A percentile compares a stretch with the other conserved stretches of the same genome.
phyloP scores from a whole-genome alignment of 352 stramenopile species.

The Globisporangium orthogonon region DNA sequence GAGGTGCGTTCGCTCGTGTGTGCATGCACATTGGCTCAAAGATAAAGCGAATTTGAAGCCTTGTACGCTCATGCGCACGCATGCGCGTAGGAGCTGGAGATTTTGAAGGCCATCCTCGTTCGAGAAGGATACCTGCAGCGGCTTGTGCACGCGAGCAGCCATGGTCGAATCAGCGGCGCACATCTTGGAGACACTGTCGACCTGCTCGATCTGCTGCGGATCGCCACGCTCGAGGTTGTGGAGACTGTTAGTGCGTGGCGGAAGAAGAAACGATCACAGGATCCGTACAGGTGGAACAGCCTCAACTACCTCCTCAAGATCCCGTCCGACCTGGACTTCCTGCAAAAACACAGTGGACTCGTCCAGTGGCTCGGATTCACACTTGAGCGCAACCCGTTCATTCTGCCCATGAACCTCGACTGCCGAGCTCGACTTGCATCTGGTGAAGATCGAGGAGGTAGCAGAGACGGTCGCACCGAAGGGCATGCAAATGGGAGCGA shows the following conservation, averaged over 20 bases:
- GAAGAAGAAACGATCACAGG: constrained; percentile 21
- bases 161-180: constrained; percentile 35
- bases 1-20: constrained; percentile 24
- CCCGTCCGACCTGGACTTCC: constrained; percentile 85
- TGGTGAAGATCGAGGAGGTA: background rate
- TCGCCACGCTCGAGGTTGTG: constrained; percentile 85
- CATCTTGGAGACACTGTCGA: constrained; percentile 71
- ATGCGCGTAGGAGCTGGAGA: constrained; percentile 67
- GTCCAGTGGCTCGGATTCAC: constrained; percentile 83
- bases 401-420: constrained; percentile 79
- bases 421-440: constrained; percentile 11
- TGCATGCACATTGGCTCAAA: background rate
- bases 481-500: constrained; percentile 5
- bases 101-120: constrained; percentile 87
- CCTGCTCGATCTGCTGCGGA: constrained; percentile 80
- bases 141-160: constrained; percentile 37
- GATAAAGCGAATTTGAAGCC: too few species aligned
- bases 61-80: background rate
- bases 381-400: constrained; percentile 84
- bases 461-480: background rate
- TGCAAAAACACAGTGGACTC: constrained; percentile 73
- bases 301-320: constrained; percentile 92
- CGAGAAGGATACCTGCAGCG: constrained; percentile 86
- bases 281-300: constrained; percentile 84
- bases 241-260: constrained; percentile 80